Conservation (phyloP, 2,329 filamentous ascomycete species). For the Parafenestella ontariensis region DNA sequence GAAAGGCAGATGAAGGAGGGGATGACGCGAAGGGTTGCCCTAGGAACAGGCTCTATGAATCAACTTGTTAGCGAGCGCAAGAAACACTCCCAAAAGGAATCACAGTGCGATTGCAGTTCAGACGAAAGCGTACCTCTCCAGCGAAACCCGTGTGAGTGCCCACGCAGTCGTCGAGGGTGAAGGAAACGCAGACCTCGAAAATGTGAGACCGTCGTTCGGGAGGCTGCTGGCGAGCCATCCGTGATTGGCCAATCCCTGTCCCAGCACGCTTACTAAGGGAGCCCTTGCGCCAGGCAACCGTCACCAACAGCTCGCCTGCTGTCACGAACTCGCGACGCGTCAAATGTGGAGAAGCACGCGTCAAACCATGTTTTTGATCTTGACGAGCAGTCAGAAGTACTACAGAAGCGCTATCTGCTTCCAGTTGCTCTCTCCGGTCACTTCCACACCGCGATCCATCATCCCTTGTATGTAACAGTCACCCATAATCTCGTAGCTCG, state of each 20-base stretch:
- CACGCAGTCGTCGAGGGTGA: constrained; percentile 20
- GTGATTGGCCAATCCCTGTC: not conserved
- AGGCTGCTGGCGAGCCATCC: not conserved
- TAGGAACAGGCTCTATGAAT: constrained; percentile 22
- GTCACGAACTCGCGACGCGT: not conserved
- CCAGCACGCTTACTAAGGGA: no score
- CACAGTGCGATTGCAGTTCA: constrained; percentile 12
- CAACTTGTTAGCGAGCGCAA: constrained; percentile 28
- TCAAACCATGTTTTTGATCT: not conserved
- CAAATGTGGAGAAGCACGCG: not conserved
- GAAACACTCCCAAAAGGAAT: not conserved
- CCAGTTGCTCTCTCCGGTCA: not conserved
- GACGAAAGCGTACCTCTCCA: constrained; percentile 15
- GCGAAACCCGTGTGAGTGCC: constrained; percentile 14
- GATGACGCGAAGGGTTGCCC: constrained; percentile 31
- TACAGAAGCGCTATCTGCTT: not conserved
- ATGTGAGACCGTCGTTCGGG: constrained; percentile 9
- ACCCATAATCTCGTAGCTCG: constrained; percentile 9
- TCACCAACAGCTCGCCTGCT: not conserved
- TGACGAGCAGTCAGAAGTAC: not conserved
- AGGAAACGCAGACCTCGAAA: constrained; percentile 17
- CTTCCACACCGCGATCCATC: constrained; percentile 1
- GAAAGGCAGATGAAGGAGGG: constrained; percentile 11
- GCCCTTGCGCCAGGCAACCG: not conserved
- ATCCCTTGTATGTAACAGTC: constrained; percentile 13